These are phyloP conservation scores for Chalciporus pseudorubinellus DNA, from an alignment of 768 basidiomycete genomes.

Conservation along the genomic window DNA sequence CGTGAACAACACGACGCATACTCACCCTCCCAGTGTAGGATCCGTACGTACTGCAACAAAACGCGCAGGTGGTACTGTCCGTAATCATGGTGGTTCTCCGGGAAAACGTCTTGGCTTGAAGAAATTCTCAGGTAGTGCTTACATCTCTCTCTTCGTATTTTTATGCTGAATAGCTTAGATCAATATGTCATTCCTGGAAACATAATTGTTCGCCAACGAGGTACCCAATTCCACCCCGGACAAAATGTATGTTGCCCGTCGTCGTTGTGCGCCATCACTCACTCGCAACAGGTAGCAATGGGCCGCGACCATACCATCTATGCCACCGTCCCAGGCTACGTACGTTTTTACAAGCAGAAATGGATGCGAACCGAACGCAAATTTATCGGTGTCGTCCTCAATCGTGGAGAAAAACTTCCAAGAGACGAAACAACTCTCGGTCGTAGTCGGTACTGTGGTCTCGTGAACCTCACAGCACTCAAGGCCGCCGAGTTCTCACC, in stretches of 20 bases:
- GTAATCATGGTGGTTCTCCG: constrained; percentile 90
- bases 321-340: constrained; percentile 85
- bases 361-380: constrained; percentile 71
- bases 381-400: constrained; percentile 81
- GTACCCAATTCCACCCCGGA: constrained; percentile 89
- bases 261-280: constrained; percentile 2
- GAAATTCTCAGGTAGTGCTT: constrained; percentile 82
- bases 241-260: constrained; percentile 68
- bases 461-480: constrained; percentile 59
- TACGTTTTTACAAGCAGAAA: constrained; percentile 89
- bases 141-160: neutral
- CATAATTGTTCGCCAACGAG: constrained; percentile 94
- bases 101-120: constrained; percentile 94
- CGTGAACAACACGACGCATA: neutral
- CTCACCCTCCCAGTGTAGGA: constrained; percentile 34
- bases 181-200: constrained; percentile 91
- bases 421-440: constrained; percentile 71
- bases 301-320: constrained; percentile 96
- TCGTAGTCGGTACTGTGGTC: constrained; percentile 81
- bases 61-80: constrained; percentile 90
- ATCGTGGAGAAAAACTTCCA: constrained; percentile 82
- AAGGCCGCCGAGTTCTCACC: constrained; percentile 14
- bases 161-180: constrained; percentile 47
- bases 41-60: constrained; percentile 94
- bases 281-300: constrained; percentile 65